A percentile compares a stretch with the other conserved stretches of the same genome.
Evolutionary conservation across 108 stramenopile genomes (phyloP).

Genomic region (Nitzschia sp.): DNA sequence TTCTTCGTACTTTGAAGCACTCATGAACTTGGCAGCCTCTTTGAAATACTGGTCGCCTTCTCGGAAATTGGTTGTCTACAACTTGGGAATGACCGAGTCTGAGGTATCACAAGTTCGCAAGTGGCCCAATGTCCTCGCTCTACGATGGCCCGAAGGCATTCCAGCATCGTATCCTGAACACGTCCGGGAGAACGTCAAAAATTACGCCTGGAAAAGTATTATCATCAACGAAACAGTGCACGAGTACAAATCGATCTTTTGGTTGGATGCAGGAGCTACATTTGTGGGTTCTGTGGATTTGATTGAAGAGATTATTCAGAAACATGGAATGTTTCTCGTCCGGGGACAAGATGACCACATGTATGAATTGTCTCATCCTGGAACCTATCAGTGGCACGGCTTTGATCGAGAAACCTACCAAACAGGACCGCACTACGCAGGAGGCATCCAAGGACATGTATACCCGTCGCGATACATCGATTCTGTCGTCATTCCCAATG

Average conservation of each 20-base stretch:
- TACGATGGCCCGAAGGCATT: slow-evolving; percentile 34
- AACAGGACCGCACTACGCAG: slow-evolving; percentile 36
- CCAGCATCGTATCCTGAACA: slow-evolving; percentile 27
- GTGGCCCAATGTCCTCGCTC: slow-evolving; percentile 30
- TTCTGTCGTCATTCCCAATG: slow-evolving; percentile 32
- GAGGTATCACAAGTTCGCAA: slow-evolving; percentile 9
- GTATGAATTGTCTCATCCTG: slow-evolving; percentile 16
- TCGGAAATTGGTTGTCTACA: slow-evolving; percentile 31
- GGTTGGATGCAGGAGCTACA: slow-evolving; percentile 38
- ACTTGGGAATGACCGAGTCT: slow-evolving; percentile 23
- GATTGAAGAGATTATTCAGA: slow-evolving; percentile 27
- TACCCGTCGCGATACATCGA: slow-evolving; percentile 40
- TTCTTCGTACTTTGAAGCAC: slow-evolving; percentile 20
- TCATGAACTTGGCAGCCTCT: slow-evolving; percentile 40
- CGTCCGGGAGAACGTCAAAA: slow-evolving; percentile 12
- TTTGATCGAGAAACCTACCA: slow-evolving; percentile 27
- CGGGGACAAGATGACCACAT: slow-evolving; percentile 38
- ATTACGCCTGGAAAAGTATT: slow-evolving; percentile 40
- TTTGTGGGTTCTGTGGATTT: slow-evolving; percentile 33
- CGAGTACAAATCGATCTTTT: slow-evolving; percentile 33
- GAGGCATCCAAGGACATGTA: slow-evolving; percentile 33
- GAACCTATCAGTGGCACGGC: slow-evolving; percentile 33
- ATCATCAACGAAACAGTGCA: slow-evolving; percentile 34
- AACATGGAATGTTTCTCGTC: slow-evolving; percentile 38
- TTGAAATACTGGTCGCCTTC: slow-evolving; percentile 32